These are phyloP conservation scores for Pseudogymnoascus sp. DNA, from an alignment of 2,329 filamentous ascomycete species.

Conservation along the genomic window DNA sequence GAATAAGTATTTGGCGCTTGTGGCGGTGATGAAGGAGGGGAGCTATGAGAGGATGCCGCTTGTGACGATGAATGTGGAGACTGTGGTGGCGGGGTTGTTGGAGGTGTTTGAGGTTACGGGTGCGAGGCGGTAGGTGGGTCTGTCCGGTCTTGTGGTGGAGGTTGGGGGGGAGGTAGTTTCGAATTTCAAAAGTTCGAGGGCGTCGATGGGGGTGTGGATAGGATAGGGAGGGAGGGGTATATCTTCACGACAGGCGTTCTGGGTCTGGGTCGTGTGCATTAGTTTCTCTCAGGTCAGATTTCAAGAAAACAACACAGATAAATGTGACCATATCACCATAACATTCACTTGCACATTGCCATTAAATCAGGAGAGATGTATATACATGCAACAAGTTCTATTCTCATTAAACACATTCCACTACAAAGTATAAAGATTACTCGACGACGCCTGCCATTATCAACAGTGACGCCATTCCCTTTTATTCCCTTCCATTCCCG, in stretches of 20 bases:
- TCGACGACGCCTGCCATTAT: background rate
- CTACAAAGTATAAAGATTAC: background rate
- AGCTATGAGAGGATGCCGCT: slow-evolving; percentile 76
- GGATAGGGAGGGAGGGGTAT: background rate
- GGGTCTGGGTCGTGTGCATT: background rate
- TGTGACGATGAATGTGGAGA: slow-evolving; percentile 81
- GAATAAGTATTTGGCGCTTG: slow-evolving; percentile 67
- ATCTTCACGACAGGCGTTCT: background rate
- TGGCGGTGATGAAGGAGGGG: slow-evolving; percentile 81
- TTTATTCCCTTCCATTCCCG: background rate
- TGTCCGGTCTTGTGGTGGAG: background rate
- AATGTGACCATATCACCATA: background rate
- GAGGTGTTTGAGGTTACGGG: slow-evolving; percentile 72
- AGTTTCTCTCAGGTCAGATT: background rate
- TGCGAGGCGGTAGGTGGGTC: slow-evolving; percentile 32
- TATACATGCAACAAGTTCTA: background rate
- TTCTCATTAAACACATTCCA: background rate
- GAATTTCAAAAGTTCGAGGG: background rate
- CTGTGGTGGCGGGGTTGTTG: slow-evolving; percentile 68
- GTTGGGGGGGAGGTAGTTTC: background rate
- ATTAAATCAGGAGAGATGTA: background rate
- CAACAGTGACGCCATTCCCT: slow-evolving; percentile 6
- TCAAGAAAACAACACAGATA: background rate
- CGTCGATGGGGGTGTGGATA: background rate
- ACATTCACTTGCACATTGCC: background rate